Conservation (phyloP, 139 green algal species). For the Volvox reticuliferus region DNA sequence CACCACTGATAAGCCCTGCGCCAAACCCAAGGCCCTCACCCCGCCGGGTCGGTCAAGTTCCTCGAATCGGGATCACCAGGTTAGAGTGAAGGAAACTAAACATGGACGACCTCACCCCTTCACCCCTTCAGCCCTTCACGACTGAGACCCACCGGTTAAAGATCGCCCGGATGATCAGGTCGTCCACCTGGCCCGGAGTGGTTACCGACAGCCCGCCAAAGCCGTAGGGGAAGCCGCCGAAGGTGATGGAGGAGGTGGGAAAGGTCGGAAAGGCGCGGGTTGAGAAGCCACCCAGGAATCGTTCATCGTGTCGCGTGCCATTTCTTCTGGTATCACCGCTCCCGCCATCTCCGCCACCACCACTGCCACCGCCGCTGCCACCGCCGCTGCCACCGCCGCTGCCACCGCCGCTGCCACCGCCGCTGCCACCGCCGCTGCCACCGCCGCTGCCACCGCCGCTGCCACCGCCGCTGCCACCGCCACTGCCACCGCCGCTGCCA, state of each 20-base stretch:
- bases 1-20: no score
- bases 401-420: background rate
- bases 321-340: background rate
- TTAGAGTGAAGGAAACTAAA: no score
- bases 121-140: no score
- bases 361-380: background rate
- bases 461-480: background rate
- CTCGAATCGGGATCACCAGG: no score
- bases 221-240: constrained; percentile 50
- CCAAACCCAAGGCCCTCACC: no score
- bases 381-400: background rate
- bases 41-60: no score
- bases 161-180: constrained; percentile 33
- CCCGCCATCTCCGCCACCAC: background rate
- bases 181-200: constrained; percentile 21
- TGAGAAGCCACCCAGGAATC: background rate
- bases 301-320: no score
- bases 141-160: constrained; percentile 50
- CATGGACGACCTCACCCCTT: background rate
- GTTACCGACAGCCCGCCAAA: constrained; percentile 34
- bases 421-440: background rate
- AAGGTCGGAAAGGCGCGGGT: background rate
- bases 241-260: background rate
- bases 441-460: background rate
- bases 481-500: background rate